These are phyloP conservation scores for Leishmania gerbilli DNA, from an alignment of 208 protist species.

Conservation along the genomic window DNA sequence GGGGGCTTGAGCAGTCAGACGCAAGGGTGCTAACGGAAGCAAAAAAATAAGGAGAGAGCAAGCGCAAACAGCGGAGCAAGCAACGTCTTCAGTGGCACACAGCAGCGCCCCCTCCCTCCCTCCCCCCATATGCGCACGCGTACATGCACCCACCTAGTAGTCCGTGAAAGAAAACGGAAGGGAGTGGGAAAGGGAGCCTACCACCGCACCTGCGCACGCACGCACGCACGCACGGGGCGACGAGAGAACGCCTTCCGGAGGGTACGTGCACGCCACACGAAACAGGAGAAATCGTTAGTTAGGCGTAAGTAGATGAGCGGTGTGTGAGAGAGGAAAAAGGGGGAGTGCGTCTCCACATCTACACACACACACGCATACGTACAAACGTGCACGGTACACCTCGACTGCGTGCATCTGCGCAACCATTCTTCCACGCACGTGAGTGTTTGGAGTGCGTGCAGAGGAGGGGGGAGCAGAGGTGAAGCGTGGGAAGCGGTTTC, in stretches of 20 bases:
- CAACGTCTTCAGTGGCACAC: background rate
- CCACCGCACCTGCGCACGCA: background rate
- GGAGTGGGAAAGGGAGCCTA: background rate
- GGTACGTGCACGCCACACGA: background rate
- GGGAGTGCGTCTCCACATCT: background rate
- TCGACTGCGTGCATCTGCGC: background rate
- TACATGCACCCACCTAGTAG: background rate
- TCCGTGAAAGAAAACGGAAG: background rate
- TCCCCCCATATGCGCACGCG: background rate
- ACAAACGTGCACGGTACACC: background rate
- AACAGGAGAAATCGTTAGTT: slow-evolving; percentile 22
- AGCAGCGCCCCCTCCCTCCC: background rate
- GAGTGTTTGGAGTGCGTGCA: background rate
- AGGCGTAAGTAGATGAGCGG: slow-evolving; percentile 9
- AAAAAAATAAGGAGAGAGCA: background rate
- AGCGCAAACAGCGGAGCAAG: background rate
- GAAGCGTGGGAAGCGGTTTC: background rate
- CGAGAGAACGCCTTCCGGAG: background rate
- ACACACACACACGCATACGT: background rate
- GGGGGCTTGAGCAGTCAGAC: slow-evolving; percentile 5
- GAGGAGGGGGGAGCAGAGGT: background rate
- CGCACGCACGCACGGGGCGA: background rate
- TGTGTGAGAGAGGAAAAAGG: background rate
- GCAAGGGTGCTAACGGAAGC: background rate
- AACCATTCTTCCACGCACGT: background rate